Percentiles rank a stretch among this genome's conserved stretches.
Conservation (phyloP, 1,284 basidiomycete species). For the Sutorius eximius region DNA sequence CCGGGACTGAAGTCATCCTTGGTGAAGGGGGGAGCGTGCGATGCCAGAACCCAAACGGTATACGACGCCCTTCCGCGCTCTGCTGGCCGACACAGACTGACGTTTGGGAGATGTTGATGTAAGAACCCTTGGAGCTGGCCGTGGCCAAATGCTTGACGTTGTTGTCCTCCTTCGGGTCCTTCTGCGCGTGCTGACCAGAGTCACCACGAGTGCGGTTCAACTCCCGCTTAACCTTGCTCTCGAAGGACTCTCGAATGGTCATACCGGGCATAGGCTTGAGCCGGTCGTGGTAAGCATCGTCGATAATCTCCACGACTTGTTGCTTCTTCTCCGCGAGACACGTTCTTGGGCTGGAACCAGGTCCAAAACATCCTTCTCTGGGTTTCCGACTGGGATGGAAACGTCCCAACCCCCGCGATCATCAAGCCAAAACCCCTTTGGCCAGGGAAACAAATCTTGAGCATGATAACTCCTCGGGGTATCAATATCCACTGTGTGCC, state of each 20-base stretch:
- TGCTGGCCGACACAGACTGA: constrained; percentile 99
- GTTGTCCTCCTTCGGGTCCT: constrained; percentile 96
- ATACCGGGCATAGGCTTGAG: constrained; percentile 92
- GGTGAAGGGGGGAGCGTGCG: constrained; percentile 93
- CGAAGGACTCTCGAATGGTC: constrained; percentile 99
- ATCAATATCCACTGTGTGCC: constrained; percentile 90
- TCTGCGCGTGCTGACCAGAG: constrained; percentile 94
- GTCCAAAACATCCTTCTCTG: constrained; percentile 98
- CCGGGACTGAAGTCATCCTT: constrained; percentile 99
- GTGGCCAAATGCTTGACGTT: constrained; percentile 99
- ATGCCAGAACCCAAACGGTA: constrained; percentile 98
- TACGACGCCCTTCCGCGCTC: constrained; percentile 96
- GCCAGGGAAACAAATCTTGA: constrained; percentile 97
- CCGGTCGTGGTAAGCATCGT: constrained; percentile 78
- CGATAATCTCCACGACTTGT: constrained; percentile 71
- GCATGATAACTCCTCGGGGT: constrained; percentile 91
- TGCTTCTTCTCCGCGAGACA: constrained; percentile 86
- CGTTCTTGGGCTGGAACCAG: constrained; percentile 89
- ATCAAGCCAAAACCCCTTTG: constrained; percentile 97
- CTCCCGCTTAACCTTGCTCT: constrained; percentile 87
- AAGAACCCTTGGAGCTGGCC: constrained; percentile 96
- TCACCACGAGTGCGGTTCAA: constrained; percentile 96
- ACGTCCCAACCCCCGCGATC: constrained; percentile 90
- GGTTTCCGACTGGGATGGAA: constrained; percentile 97
- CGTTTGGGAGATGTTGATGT: constrained; percentile 99